phyloP scores from a whole-genome alignment of 1,139 yeast species.

The Pichia sp. region DNA sequence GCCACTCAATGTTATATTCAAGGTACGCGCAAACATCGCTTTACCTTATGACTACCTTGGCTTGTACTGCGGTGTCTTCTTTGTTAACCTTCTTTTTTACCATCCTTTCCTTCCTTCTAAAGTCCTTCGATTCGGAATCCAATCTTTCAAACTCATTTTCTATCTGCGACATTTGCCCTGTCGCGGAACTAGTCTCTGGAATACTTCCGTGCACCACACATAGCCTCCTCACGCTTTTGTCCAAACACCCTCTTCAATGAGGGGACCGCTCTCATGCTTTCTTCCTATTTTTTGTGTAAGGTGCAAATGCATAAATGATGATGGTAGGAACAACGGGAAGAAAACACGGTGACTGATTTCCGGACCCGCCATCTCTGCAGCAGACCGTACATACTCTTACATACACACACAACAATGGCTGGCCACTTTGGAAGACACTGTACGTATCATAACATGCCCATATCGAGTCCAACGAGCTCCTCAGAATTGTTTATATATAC shows the following conservation, averaged over 20 bases:
- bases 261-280: not conserved
- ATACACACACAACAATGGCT: conserved; percentile 26
- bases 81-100: not conserved
- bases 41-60: not conserved
- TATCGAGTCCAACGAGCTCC: no score
- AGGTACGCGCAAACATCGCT: not conserved
- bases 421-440: conserved; percentile 33
- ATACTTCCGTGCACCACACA: not conserved
- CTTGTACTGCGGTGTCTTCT: not conserved
- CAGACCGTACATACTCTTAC: not conserved
- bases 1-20: not conserved
- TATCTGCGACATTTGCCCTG: not conserved
- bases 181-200: not conserved
- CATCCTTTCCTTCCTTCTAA: not conserved
- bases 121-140: not conserved
- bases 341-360: no score
- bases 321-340: not conserved
- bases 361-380: not conserved
- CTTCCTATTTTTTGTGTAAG: not conserved
- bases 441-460: conserved; percentile 20
- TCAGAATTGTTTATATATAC: not conserved
- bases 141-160: not conserved
- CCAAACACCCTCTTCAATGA: not conserved
- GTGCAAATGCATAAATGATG: not conserved
- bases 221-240: not conserved